Conservation (phyloP, 768 basidiomycete genomes). For the Suillus bovinus region DNA sequence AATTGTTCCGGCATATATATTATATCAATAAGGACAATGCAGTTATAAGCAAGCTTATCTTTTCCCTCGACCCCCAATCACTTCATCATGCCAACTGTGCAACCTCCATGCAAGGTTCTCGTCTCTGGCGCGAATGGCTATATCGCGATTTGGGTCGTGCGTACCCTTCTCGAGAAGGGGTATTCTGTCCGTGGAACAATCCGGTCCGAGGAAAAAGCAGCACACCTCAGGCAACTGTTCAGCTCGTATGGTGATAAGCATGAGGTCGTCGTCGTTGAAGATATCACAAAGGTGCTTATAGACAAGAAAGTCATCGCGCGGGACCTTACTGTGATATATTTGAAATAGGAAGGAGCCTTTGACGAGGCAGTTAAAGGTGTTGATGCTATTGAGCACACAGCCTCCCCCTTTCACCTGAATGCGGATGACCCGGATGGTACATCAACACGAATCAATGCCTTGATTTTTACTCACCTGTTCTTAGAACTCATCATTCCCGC, state of each 20-base stretch:
- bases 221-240: constrained; percentile 56
- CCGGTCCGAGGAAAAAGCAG: constrained; percentile 59
- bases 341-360: constrained; percentile 59
- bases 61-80: not conserved
- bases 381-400: constrained; percentile 69
- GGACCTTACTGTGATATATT: not conserved
- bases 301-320: not conserved
- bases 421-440: constrained; percentile 45
- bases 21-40: not conserved
- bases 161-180: constrained; percentile 56
- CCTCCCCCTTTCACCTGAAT: constrained; percentile 57
- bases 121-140: constrained; percentile 32
- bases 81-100: constrained; percentile 25
- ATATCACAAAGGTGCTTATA: constrained; percentile 57
- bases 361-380: constrained; percentile 79
- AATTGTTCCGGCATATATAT: too few species aligned
- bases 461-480: not conserved
- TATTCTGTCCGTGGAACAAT: constrained; percentile 69
- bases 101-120: constrained; percentile 29
- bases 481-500: constrained; percentile 70
- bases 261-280: constrained; percentile 65
- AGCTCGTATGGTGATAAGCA: constrained; percentile 55
- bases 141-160: constrained; percentile 55
- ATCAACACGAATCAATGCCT: not conserved
- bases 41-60: constrained; percentile 1